Percentiles rank a stretch among this genome's conserved stretches.
These are phyloP conservation scores for Gynochthodes officinalis DNA, from an alignment of 257 asterid species.

Conservation along the genomic window DNA sequence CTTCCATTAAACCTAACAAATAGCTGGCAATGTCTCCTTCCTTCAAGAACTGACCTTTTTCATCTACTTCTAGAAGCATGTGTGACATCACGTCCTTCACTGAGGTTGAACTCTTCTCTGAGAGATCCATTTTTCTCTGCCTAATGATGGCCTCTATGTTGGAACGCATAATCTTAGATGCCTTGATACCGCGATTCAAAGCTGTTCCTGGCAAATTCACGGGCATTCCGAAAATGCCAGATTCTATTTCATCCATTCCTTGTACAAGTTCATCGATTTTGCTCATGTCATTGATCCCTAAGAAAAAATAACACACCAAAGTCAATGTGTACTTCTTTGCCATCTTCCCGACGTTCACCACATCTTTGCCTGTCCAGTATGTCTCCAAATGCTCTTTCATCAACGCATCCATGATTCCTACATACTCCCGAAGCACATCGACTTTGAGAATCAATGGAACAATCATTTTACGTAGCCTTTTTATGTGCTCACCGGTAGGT, in stretches of 20 bases:
- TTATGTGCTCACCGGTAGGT: conserved; percentile 12
- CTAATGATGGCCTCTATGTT: conserved; percentile 17
- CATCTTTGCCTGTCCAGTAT: neutral
- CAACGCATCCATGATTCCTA: too few species aligned
- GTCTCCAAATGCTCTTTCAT: too few species aligned
- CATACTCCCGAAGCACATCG: neutral
- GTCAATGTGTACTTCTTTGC: conserved; percentile 14
- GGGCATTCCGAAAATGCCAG: conserved; percentile 11
- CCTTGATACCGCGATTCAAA: conserved; percentile 15
- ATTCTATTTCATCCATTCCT: conserved; percentile 4
- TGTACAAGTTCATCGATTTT: conserved; percentile 4
- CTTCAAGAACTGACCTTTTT: conserved; percentile 3
- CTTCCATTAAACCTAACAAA: conserved; percentile 21
- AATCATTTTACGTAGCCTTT: neutral
- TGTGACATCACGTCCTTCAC: conserved; percentile 10
- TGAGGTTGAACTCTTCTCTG: neutral
- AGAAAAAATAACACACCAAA: conserved; percentile 12
- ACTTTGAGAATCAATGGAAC: conserved; percentile 11
- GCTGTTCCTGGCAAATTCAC: conserved; percentile 13
- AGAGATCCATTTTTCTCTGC: neutral
- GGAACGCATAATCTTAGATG: conserved; percentile 12
- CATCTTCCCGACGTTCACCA: conserved; percentile 10
- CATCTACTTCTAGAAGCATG: conserved; percentile 10
- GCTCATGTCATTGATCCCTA: conserved; percentile 16
- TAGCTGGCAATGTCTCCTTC: conserved; percentile 21